A percentile compares a stretch with the other conserved stretches of the same genome.
These are phyloP conservation scores for Cyclostephanos tholiformis DNA, from an alignment of 108 stramenopile genomes.

Conservation along the genomic window DNA sequence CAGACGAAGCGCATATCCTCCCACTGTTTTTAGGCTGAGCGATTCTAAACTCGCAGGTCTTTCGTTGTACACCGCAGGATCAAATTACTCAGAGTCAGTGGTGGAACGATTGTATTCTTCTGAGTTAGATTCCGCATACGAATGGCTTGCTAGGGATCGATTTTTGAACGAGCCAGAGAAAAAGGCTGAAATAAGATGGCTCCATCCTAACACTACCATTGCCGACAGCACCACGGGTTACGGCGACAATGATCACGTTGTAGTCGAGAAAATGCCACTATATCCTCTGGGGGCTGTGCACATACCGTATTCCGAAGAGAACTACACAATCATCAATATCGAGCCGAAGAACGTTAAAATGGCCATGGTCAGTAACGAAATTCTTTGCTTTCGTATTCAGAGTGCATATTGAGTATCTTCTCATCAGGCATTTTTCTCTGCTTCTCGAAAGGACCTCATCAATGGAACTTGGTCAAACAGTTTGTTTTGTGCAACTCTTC, in stretches of 20 bases:
- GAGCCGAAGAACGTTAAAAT: conserved; percentile 80
- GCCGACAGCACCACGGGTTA: not conserved
- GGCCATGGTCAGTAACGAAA: conserved; percentile 42
- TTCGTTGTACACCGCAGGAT: not conserved
- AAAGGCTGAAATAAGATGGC: conserved; percentile 24
- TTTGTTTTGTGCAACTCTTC: conserved; percentile 56
- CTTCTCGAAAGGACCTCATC: conserved; percentile 33
- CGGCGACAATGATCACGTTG: conserved; percentile 10
- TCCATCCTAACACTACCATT: conserved; percentile 20
- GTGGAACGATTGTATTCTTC: not conserved
- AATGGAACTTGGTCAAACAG: conserved; percentile 28
- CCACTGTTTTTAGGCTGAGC: not conserved
- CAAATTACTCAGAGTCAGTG: conserved; percentile 25
- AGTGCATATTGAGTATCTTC: not conserved
- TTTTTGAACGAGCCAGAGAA: conserved; percentile 24
- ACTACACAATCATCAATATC: conserved; percentile 73
- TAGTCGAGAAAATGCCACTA: conserved; percentile 51
- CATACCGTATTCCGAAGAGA: conserved; percentile 46
- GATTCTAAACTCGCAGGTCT: not conserved
- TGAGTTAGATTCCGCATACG: conserved; percentile 54
- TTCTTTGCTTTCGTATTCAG: not conserved
- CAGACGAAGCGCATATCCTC: not conserved
- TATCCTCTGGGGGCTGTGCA: conserved; percentile 70
- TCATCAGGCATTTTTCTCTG: not conserved
- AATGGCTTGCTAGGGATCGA: conserved; percentile 55